Conservation (phyloP, 2,329 filamentous ascomycete genomes). For the Ilyonectria mors-panacis region DNA sequence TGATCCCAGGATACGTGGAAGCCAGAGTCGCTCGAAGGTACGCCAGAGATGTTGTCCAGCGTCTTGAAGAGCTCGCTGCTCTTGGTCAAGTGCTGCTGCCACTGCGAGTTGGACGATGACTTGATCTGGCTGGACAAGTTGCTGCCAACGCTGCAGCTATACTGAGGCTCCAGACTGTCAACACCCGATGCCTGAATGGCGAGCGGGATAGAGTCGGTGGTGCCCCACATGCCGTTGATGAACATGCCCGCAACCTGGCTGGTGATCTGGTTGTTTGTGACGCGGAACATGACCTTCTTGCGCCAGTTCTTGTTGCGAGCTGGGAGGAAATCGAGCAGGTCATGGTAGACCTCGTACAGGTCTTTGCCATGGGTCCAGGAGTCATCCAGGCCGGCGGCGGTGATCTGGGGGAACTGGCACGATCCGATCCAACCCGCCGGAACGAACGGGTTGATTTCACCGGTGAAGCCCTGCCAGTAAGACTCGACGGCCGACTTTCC, state of each 20-base stretch:
- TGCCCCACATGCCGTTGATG: constrained; percentile 77
- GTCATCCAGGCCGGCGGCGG: constrained; percentile 78
- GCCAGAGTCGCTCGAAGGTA: constrained; percentile 66
- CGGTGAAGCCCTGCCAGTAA: constrained; percentile 77
- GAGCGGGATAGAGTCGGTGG: constrained; percentile 60
- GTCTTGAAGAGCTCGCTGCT: constrained; percentile 68
- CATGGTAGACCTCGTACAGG: constrained; percentile 82
- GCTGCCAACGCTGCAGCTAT: constrained; percentile 71
- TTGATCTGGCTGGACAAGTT: constrained; percentile 61
- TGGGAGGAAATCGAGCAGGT: constrained; percentile 78
- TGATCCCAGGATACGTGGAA: constrained; percentile 85
- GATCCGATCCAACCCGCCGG: constrained; percentile 78
- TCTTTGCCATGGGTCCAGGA: constrained; percentile 84
- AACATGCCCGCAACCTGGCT: constrained; percentile 85
- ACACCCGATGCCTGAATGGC: constrained; percentile 67
- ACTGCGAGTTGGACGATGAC: constrained; percentile 62
- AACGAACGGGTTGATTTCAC: constrained; percentile 75
- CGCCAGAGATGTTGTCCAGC: constrained; percentile 79
- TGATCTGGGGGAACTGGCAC: constrained; percentile 88
- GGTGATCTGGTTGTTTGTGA: constrained; percentile 88
- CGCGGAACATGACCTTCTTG: constrained; percentile 72
- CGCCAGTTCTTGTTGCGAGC: constrained; percentile 58
- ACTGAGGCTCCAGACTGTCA: constrained; percentile 83
- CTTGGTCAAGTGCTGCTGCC: constrained; percentile 75
- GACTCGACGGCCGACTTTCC: constrained; percentile 66